Evolutionary conservation across 768 basidiomycete species (phyloP).

Genomic region (Melanogaster broomeanus): DNA sequence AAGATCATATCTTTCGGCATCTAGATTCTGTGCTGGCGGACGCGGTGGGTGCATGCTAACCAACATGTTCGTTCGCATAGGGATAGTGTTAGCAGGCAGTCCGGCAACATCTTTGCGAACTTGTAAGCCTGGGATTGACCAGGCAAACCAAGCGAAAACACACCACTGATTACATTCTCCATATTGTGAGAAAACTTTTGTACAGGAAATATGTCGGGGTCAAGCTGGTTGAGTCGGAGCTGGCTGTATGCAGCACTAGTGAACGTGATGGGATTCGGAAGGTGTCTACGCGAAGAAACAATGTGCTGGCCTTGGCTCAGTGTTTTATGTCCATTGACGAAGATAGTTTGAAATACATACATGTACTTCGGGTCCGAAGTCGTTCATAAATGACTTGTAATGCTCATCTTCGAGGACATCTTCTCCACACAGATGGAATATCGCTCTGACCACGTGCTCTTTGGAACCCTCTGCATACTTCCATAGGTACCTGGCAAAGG

Average conservation of each 20-base stretch:
- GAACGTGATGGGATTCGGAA: slow-evolving; percentile 69
- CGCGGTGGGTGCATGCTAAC: slow-evolving; percentile 50
- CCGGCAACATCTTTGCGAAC: slow-evolving; percentile 34
- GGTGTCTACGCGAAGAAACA: slow-evolving; percentile 64
- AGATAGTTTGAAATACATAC: slow-evolving; percentile 42
- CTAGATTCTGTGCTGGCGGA: slow-evolving; percentile 38
- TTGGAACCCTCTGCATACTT: slow-evolving; percentile 39
- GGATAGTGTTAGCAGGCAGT: slow-evolving; percentile 47
- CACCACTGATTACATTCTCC: slow-evolving; percentile 39
- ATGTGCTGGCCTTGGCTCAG: slow-evolving; percentile 57
- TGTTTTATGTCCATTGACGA: neutral
- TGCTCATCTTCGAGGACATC: slow-evolving; percentile 67
- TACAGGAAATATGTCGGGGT: slow-evolving; percentile 70
- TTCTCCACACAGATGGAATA: slow-evolving; percentile 74
- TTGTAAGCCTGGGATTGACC: neutral
- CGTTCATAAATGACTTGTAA: slow-evolving; percentile 73
- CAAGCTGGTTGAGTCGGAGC: slow-evolving; percentile 70
- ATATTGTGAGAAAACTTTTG: slow-evolving; percentile 54
- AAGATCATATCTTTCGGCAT: slow-evolving; percentile 26
- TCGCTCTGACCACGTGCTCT: slow-evolving; percentile 45
- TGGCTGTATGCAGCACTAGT: slow-evolving; percentile 73
- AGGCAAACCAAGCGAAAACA: slow-evolving; percentile 2
- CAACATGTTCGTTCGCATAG: slow-evolving; percentile 44
- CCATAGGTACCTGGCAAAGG: slow-evolving; percentile 52
- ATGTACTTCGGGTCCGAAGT: slow-evolving; percentile 59